These are phyloP conservation scores for Elongisporangium senticosum DNA, from an alignment of 352 stramenopile species.

Conservation along the genomic window DNA sequence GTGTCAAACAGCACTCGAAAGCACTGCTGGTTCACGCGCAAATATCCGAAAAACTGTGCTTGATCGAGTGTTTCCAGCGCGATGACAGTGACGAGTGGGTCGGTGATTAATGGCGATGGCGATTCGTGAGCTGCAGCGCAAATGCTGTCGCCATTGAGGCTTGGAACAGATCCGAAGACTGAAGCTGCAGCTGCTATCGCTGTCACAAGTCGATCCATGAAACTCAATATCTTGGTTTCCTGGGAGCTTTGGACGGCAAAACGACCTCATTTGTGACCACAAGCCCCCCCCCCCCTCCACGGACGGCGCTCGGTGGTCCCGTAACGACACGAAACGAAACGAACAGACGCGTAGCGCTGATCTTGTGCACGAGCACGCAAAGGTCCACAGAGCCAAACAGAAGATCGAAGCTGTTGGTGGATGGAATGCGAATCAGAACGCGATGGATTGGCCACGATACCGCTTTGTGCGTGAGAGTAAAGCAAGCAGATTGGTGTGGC, in stretches of 20 bases:
- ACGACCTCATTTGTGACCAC: too few species aligned
- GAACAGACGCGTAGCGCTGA: too few species aligned
- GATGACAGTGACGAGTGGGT: conserved; percentile 9
- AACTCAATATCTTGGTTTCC: too few species aligned
- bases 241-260: too few species aligned
- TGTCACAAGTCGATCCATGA: too few species aligned
- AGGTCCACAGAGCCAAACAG: conserved; percentile 52
- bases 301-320: too few species aligned
- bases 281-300: too few species aligned
- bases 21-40: conserved; percentile 50
- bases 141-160: neutral
- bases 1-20: conserved; percentile 81
- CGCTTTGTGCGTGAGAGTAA: conserved; percentile 2
- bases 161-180: neutral
- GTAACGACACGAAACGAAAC: too few species aligned
- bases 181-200: too few species aligned
- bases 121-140: neutral
- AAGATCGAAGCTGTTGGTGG: conserved; percentile 24
- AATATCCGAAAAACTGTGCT: conserved; percentile 64
- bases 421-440: too few species aligned
- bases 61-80: conserved; percentile 67
- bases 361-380: too few species aligned
- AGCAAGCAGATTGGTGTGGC: conserved; percentile 38
- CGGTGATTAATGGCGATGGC: neutral
- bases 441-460: conserved; percentile 9